Conservation (phyloP, 1,284 basidiomycete species). For the Phellopilus nigrolimitatus region DNA sequence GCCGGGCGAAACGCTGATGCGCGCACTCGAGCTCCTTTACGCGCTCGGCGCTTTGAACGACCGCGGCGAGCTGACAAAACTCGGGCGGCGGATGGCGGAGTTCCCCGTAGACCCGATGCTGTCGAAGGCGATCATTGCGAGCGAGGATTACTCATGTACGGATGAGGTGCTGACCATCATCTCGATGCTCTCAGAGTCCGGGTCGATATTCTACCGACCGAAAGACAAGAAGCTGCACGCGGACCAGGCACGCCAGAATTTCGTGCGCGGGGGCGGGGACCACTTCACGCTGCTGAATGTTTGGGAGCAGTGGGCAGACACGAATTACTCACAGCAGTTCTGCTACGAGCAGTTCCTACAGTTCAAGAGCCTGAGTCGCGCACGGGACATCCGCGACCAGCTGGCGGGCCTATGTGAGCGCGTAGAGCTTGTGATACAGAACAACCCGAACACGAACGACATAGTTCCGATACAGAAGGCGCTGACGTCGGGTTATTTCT, state of each 20-base stretch:
- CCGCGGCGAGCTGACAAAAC: conserved; percentile 91
- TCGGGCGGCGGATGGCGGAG: conserved; percentile 96
- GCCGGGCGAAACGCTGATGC: conserved; percentile 96
- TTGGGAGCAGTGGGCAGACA: conserved; percentile 98
- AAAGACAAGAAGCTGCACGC: conserved; percentile 97
- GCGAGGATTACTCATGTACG: conserved; percentile 92
- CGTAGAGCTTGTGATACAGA: conserved; percentile 87
- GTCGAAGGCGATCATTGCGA: conserved; percentile 93
- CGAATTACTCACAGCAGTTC: conserved; percentile 91
- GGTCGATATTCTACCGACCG: conserved; percentile 92
- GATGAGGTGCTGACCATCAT: conserved; percentile 98
- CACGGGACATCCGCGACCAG: conserved; percentile 95
- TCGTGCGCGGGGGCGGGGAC: conserved; percentile 93
- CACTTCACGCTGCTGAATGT: conserved; percentile 97
- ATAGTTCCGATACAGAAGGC: conserved; percentile 93
- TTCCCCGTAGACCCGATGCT: conserved; percentile 99
- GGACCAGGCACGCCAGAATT: conserved; percentile 95
- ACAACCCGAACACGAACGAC: conserved; percentile 87
- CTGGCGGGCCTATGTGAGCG: conserved; percentile 93
- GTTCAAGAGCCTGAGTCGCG: conserved; percentile 91
- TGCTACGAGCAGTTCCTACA: conserved; percentile 98
- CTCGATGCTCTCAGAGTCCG: conserved; percentile 94
- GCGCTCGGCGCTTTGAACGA: conserved; percentile 96
- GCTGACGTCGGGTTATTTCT: conserved; percentile 93
- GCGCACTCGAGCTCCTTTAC: conserved; percentile 90